Evolutionary conservation across 768 basidiomycete species (phyloP).

Genomic region (Sporobolomyces roseus): DNA sequence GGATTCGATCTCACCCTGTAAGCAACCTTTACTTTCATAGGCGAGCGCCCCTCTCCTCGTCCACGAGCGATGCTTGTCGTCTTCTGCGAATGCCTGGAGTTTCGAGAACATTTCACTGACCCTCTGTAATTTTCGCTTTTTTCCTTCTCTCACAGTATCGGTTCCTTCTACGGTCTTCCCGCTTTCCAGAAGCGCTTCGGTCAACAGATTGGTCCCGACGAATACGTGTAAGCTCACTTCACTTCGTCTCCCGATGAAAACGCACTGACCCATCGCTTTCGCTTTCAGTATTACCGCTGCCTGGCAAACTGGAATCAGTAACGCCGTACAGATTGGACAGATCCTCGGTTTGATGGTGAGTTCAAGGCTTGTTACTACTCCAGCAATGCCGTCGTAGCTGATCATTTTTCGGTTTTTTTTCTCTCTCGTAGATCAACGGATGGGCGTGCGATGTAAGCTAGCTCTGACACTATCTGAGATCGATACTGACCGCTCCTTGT

Average conservation of each 20-base stretch:
- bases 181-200: slow-evolving; percentile 38
- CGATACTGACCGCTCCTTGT: too few species aligned
- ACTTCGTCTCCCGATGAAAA: not conserved
- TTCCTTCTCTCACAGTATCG: not conserved
- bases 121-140: too few species aligned
- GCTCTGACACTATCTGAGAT: too few species aligned
- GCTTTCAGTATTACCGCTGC: slow-evolving; percentile 46
- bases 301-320: slow-evolving; percentile 51
- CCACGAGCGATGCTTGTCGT: too few species aligned
- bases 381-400: too few species aligned
- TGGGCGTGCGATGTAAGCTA: slow-evolving; percentile 46
- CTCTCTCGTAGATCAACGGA: slow-evolving; percentile 45
- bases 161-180: slow-evolving; percentile 31
- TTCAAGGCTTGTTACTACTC: too few species aligned
- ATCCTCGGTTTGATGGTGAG: slow-evolving; percentile 34
- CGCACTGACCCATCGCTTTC: not conserved
- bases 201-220: slow-evolving; percentile 38
- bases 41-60: too few species aligned
- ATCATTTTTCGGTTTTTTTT: too few species aligned
- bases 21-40: not conserved
- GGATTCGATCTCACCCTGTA: slow-evolving; percentile 23
- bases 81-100: too few species aligned
- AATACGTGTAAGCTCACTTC: slow-evolving; percentile 40
- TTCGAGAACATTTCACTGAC: too few species aligned
- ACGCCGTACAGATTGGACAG: slow-evolving; percentile 45